Evolutionary conservation across 176 grass and related monocot species (phyloP).

Genomic region (Eragrostis nindensis): DNA sequence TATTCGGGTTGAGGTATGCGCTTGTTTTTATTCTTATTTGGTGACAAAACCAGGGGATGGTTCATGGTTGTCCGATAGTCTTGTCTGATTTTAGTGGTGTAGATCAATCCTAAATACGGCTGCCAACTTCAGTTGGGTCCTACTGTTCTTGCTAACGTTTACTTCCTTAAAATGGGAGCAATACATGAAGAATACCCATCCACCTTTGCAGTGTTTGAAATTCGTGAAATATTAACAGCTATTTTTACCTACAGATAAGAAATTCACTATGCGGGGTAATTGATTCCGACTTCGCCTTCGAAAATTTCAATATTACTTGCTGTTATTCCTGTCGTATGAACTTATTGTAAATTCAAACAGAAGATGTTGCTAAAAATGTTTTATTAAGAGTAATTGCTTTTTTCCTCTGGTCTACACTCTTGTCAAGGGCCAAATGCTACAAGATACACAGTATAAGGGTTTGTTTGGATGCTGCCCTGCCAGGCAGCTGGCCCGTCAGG

Average conservation of each 20-base stretch:
- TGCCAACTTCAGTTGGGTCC: slow-evolving; percentile 9
- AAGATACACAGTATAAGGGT: neutral
- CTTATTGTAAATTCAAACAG: neutral
- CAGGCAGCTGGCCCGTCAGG: no score
- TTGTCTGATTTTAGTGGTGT: slow-evolving; percentile 6
- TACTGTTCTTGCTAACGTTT: neutral
- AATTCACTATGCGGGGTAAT: neutral
- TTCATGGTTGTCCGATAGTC: no score
- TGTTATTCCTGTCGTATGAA: slow-evolving; percentile 26
- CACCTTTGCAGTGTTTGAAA: slow-evolving; percentile 14
- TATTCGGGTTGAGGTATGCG: slow-evolving; percentile 81
- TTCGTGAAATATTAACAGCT: no score
- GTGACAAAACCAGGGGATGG: neutral
- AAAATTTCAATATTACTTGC: neutral
- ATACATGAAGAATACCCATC: neutral
- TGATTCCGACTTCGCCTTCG: neutral
- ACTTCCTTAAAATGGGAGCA: slow-evolving; percentile 7
- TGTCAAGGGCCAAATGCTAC: neutral
- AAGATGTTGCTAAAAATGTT: neutral
- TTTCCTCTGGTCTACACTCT: neutral
- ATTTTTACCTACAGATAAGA: no score
- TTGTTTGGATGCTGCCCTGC: no score
- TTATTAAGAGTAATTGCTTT: neutral
- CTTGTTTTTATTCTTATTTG: slow-evolving; percentile 17
- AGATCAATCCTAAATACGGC: neutral